These are phyloP conservation scores for Amborella trichopoda DNA, from an alignment of 164 flowering plant genomes.

Conservation along the genomic window DNA sequence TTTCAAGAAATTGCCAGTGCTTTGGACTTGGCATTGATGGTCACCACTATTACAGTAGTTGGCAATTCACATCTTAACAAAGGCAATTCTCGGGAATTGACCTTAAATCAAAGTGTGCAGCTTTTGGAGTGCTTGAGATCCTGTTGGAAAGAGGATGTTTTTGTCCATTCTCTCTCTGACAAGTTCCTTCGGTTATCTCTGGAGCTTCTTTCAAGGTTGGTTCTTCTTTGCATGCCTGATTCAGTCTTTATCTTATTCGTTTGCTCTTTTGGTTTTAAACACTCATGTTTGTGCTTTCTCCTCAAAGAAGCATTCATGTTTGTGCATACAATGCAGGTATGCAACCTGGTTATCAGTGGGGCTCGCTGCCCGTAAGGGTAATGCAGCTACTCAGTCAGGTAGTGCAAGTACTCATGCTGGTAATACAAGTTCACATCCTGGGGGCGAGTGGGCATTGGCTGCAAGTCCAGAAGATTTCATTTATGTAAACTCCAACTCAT, in stretches of 20 bases:
- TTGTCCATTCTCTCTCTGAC: constrained; percentile 71
- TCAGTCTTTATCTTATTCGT: neutral
- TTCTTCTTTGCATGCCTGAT: no score
- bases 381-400: no score
- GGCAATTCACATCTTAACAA: constrained; percentile 23
- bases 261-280: neutral
- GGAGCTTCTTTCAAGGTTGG: constrained; percentile 88
- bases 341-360: constrained; percentile 77
- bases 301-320: neutral
- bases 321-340: constrained; percentile 34
- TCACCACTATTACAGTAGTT: constrained; percentile 37
- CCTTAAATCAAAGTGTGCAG: constrained; percentile 64
- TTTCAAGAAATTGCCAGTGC: constrained; percentile 96
- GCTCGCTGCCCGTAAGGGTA: constrained; percentile 57
- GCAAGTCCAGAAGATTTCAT: constrained; percentile 79
- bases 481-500: constrained; percentile 34
- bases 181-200: constrained; percentile 83
- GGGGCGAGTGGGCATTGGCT: constrained; percentile 71
- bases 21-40: constrained; percentile 60
- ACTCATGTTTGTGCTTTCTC: neutral
- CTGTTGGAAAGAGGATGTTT: constrained; percentile 92
- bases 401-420: constrained; percentile 12
- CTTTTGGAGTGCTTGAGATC: constrained; percentile 76
- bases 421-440: constrained; percentile 21
- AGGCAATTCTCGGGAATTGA: constrained; percentile 26